Base-by-base conservation (phyloP, 306 rosid species). In the Canavalia gladiata region DNA sequence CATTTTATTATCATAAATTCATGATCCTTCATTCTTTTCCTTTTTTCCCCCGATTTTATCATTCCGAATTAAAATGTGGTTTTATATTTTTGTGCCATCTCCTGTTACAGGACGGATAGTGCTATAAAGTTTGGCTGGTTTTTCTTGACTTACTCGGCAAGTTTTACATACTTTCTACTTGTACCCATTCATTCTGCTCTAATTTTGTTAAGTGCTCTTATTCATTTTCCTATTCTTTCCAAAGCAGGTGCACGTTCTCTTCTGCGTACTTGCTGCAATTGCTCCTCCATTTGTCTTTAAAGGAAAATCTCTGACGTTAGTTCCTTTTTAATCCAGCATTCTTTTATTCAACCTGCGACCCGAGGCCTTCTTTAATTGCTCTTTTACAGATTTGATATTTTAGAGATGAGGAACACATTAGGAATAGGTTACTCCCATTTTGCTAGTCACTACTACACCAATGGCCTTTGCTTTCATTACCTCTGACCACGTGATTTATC, bases 241-340 rank as follows among this genome's bases (percentile, higher is more conserved):
- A 58, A 18, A 81, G 84, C 90, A 95, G 98, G 7, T 90, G 67
- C 99, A 93, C 75, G 87, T 90, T 80, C 57, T 73, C 33, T 96
- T 92, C 71, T 96, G 99, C 76, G 60, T 90, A 87, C 84, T 83
- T 77, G 87, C 92, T 60, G 84, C 98, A 66, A 62, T 93, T 81
- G 97, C 99, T 84, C 98, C 99, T 86, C 98, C 99, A 68, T 59
- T 93, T 58, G 4, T 92, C 76, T 90, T 89, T 75, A 85, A 84
- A 79, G 99, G 98, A 58, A 86, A 82, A 77, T 92, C 98, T 81
- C 92, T 96, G 63, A 79, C 99, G 99, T 93, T 78, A 90, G 98
- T 88, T 76, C 54, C 74, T 67, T 67, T 78, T 33, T 25, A 82
- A 50, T 9, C 63, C 12, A 55, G 5, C 69, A 25, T 55, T 68